Evolutionary conservation across 805 yeast species (phyloP).

Genomic region (Candida jianshihensis): DNA sequence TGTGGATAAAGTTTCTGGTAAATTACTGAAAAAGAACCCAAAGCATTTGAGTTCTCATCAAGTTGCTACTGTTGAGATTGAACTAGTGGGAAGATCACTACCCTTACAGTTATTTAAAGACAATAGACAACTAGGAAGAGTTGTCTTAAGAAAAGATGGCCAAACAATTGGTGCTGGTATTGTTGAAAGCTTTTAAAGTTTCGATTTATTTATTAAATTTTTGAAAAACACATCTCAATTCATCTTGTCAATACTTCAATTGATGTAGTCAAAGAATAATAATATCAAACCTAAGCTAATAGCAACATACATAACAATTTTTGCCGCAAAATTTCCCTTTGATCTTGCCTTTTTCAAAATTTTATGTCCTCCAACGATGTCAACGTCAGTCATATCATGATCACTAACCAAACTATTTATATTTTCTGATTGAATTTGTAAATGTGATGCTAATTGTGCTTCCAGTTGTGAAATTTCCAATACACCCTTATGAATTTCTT

Average conservation of each 20-base stretch:
- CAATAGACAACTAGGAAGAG: constrained; percentile 96
- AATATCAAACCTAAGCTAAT: constrained; percentile 49
- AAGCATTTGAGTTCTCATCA: constrained; percentile 95
- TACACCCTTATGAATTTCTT: constrained; percentile 53
- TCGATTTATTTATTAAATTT: not conserved
- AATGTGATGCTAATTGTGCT: constrained; percentile 65
- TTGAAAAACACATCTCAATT: too few species aligned
- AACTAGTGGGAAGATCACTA: constrained; percentile 77
- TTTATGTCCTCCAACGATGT: constrained; percentile 65
- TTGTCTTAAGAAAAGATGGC: constrained; percentile 99
- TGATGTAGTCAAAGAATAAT: constrained; percentile 44
- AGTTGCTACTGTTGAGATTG: constrained; percentile 88
- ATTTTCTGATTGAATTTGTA: constrained; percentile 64
- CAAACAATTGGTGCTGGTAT: constrained; percentile 99
- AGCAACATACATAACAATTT: constrained; percentile 48
- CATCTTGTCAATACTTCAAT: too few species aligned
- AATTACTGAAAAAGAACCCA: constrained; percentile 82
- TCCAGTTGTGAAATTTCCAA: constrained; percentile 72
- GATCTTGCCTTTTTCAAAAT: constrained; percentile 63
- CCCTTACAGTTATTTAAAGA: constrained; percentile 93
- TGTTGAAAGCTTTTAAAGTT: constrained; percentile 48
- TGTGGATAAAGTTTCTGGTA: constrained; percentile 92
- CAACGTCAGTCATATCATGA: constrained; percentile 58
- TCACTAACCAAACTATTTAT: constrained; percentile 57
- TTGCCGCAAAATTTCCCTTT: constrained; percentile 55